Evolutionary conservation across 2,329 filamentous ascomycete species (phyloP).

Genomic region (Talaromyces sp.): DNA sequence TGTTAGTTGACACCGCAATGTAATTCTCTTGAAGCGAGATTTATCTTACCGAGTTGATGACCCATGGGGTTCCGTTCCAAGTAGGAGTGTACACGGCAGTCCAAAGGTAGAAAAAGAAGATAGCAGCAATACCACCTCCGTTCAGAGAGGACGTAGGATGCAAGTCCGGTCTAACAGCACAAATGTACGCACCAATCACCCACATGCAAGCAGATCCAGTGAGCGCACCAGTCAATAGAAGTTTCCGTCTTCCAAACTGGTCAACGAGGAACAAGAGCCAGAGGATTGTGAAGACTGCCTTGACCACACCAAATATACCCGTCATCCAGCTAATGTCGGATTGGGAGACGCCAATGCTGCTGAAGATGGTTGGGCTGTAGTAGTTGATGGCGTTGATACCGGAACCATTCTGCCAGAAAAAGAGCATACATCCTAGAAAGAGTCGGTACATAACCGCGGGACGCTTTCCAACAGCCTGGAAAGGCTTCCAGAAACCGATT

Average conservation of each 20-base stretch:
- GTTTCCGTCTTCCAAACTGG: conserved; percentile 58
- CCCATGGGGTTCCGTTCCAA: background rate
- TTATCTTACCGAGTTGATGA: background rate
- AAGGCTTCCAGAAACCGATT: conserved; percentile 45
- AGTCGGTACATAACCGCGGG: conserved; percentile 32
- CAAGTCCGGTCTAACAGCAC: conserved; percentile 31
- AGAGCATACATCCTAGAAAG: conserved; percentile 69
- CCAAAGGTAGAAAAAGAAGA: background rate
- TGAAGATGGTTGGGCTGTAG: conserved; percentile 60
- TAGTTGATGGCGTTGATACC: conserved; percentile 14
- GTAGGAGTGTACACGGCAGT: background rate
- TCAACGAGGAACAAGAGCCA: conserved; percentile 70
- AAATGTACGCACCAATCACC: conserved; percentile 40
- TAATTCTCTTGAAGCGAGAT: background rate
- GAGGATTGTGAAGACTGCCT: conserved; percentile 56
- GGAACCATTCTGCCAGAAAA: conserved; percentile 37
- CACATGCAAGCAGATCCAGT: conserved; percentile 52
- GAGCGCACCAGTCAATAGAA: conserved; percentile 63
- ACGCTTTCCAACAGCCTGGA: conserved; percentile 28
- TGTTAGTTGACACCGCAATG: background rate
- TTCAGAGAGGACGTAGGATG: conserved; percentile 20
- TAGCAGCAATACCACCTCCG: background rate
- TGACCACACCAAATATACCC: background rate
- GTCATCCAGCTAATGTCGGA: background rate
- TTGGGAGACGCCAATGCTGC: conserved; percentile 56